Conservation (phyloP, 441 rosid species). For the Corymbia citriodora region DNA sequence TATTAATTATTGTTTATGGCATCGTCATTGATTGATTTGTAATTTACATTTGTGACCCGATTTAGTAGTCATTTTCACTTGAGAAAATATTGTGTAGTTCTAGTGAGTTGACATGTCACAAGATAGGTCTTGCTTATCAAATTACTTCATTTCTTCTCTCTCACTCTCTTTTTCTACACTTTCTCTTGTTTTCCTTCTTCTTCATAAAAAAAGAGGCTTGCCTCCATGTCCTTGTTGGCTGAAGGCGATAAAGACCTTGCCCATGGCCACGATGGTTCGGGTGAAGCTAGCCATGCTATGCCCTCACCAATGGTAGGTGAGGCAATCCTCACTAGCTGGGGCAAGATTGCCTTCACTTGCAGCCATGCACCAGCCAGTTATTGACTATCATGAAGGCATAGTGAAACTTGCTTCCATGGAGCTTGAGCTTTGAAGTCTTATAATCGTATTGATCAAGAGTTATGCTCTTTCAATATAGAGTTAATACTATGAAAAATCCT, state of each 20-base stretch:
- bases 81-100: neutral
- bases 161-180: neutral
- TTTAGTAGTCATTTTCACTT: neutral
- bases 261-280: accelerated
- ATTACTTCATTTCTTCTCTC: neutral
- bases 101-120: neutral
- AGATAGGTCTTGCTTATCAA: neutral
- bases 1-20: too few species aligned
- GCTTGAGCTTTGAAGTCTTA: neutral
- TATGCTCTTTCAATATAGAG: neutral
- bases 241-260: accelerated
- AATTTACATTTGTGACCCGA: neutral
- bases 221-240: neutral
- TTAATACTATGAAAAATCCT: too few species aligned
- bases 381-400: neutral
- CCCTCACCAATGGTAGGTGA: accelerated
- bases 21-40: neutral
- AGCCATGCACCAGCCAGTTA: neutral
- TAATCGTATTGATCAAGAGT: neutral
- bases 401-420: neutral
- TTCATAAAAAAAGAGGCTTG: neutral
- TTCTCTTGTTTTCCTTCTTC: neutral
- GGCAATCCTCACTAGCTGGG: neutral
- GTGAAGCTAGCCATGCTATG: too few species aligned
- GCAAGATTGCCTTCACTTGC: accelerated